phyloP scores from a whole-genome alignment of 371 early-diverging fungal species.

The Blakeslea trispora region DNA sequence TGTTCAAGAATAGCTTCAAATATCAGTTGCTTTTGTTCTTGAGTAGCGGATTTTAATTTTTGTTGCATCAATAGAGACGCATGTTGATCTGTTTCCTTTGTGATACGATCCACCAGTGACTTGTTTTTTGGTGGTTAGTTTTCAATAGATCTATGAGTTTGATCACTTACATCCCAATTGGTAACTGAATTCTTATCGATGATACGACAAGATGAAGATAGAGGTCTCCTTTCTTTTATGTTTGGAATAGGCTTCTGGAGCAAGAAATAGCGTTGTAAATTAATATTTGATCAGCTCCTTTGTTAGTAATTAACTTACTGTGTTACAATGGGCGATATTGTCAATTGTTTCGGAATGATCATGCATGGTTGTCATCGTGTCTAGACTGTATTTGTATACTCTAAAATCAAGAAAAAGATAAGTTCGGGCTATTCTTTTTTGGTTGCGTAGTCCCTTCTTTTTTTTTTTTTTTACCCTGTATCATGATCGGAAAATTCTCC shows the following conservation, averaged over 20 bases:
- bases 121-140: conserved; percentile 4
- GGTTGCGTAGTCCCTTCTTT: not conserved
- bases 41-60: conserved; percentile 62
- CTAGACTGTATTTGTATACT: not conserved
- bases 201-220: conserved; percentile 14
- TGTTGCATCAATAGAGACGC: conserved; percentile 77
- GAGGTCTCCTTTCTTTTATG: no score
- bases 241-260: no score
- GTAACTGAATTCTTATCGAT: conserved; percentile 31
- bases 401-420: not conserved
- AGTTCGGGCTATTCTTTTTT: not conserved
- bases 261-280: no score
- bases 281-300: no score
- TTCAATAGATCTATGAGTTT: not conserved
- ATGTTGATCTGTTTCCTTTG: conserved; percentile 75
- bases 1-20: conserved; percentile 63
- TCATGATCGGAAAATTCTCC: conserved; percentile 11
- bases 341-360: not conserved
- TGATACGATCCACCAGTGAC: conserved; percentile 65
- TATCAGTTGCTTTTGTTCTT: conserved; percentile 56
- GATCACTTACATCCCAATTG: conserved; percentile 38
- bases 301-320: not conserved
- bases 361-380: not conserved
- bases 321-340: not conserved
- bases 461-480: no score